Percentiles rank a stretch among this genome's conserved stretches.
Conservation (phyloP, 164 flowering plant genomes). For the Amborella trichopoda region DNA sequence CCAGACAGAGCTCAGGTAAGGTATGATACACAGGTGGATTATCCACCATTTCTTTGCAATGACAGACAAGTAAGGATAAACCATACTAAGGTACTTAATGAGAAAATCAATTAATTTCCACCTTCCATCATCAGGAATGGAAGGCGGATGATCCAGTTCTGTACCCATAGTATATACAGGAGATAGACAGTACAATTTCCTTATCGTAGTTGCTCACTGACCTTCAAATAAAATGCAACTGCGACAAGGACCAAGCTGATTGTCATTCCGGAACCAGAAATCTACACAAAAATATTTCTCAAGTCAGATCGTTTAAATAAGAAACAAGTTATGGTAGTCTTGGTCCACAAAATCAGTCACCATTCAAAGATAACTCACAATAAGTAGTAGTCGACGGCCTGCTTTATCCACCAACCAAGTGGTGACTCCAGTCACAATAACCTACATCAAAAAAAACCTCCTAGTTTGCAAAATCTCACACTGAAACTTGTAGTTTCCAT, state of each 20-base stretch:
- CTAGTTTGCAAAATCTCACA: too few species aligned
- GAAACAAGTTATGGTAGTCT: too few species aligned
- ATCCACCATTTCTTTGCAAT: background rate
- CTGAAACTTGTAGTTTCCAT: too few species aligned
- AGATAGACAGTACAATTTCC: too few species aligned
- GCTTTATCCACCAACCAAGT: conserved; percentile 82
- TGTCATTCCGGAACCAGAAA: conserved; percentile 75
- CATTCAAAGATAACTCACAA: conserved; percentile 68
- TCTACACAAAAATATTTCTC: conserved; percentile 31
- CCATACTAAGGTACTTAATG: too few species aligned
- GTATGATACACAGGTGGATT: background rate
- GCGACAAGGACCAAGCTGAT: conserved; percentile 68
- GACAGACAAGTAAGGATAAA: background rate
- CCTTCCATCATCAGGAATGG: too few species aligned
- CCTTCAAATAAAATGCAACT: conserved; percentile 65
- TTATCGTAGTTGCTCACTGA: too few species aligned
- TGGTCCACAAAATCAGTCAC: too few species aligned
- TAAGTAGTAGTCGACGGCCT: conserved; percentile 87
- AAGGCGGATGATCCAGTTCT: too few species aligned
- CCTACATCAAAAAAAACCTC: conserved; percentile 40
- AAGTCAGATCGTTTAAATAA: too few species aligned
- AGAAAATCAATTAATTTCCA: too few species aligned
- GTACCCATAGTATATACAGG: too few species aligned
- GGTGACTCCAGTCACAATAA: conserved; percentile 69
- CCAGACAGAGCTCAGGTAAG: background rate